These are phyloP conservation scores for Fusarium fujikuroi DNA, from an alignment of 2,329 filamentous ascomycete species.

Conservation along the genomic window DNA sequence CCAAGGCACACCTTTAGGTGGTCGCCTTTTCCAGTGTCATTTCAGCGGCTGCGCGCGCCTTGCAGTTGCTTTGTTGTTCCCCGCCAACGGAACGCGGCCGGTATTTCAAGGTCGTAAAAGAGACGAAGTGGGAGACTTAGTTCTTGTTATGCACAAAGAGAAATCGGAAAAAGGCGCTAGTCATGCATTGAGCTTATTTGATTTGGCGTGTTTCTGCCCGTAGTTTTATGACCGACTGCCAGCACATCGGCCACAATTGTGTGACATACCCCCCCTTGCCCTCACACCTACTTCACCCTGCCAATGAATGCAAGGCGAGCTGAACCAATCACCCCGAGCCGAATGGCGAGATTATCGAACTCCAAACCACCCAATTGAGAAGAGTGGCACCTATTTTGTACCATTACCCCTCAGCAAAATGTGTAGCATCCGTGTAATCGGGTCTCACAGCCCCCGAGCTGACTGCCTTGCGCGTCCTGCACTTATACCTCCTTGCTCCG, in stretches of 20 bases:
- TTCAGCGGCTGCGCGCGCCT: no score
- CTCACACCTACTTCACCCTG: accelerated
- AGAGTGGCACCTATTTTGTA: accelerated
- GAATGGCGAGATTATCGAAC: no score
- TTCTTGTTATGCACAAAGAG: accelerated
- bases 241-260: background rate
- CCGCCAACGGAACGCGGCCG: background rate
- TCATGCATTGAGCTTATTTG: accelerated
- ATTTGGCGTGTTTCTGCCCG: no score
- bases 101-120: accelerated
- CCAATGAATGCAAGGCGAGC: background rate
- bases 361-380: background rate
- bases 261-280: background rate
- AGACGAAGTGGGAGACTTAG: accelerated
- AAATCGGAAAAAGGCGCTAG: accelerated
- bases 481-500: background rate
- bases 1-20: background rate
- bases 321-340: accelerated
- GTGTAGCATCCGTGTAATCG: accelerated
- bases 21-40: background rate
- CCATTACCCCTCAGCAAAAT: accelerated
- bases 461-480: background rate
- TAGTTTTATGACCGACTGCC: background rate
- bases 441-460: accelerated
- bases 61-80: background rate